Evolutionary conservation across 2,329 filamentous ascomycete genomes (phyloP), one percentile per base, ranked within the genome.

Genomic region (Stachybotrys elegans): DNA sequence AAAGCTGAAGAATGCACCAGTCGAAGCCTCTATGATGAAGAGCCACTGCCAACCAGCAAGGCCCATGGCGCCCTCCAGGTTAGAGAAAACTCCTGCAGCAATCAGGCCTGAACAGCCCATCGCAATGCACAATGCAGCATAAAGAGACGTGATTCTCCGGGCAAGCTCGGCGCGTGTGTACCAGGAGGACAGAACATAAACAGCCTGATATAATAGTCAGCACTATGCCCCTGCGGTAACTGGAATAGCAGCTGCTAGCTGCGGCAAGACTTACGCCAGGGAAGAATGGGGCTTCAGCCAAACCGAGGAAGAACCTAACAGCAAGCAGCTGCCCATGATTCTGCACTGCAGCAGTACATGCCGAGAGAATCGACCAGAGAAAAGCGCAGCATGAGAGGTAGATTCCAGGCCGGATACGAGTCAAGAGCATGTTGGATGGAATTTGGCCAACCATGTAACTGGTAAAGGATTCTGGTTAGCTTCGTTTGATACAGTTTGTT

Each of bases 161-260:
- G 74, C 78, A 1, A 84, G 64, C 53, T 84, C 83, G 50, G 77
- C 76, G 21, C 81, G 71, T 1, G 81, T 86, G 51, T 87, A 86
- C 78, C 81, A 85, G 40, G 65, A 67, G 5, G 63, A 67, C 8
- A 84, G 66, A 45, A 76, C 79, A 61, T 78, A 83, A 14, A 81
- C 43, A 17, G 52, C 51, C 44, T 46, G 25, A n/a, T 29, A 14
- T 14, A 14, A 13, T 7, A 35, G 8, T 35, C 17, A 35, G 32
- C 32, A 19, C 8, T 17, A 35, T 17, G 32, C 8, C 16, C 25
- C n/a, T 29, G n/a, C n/a, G 9, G 25, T 8, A 29, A 29, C n/a
- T 9, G 25, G n/a, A n/a, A 9, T 29, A 9, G 25, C 8, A n/a
- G 9, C 9, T 29, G n/a, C n/a, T n/a, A n/a, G n/a, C n/a, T n/a